Base-by-base conservation (phyloP, 2,329 filamentous ascomycete genomes). In the Lecanicillium sp. region DNA sequence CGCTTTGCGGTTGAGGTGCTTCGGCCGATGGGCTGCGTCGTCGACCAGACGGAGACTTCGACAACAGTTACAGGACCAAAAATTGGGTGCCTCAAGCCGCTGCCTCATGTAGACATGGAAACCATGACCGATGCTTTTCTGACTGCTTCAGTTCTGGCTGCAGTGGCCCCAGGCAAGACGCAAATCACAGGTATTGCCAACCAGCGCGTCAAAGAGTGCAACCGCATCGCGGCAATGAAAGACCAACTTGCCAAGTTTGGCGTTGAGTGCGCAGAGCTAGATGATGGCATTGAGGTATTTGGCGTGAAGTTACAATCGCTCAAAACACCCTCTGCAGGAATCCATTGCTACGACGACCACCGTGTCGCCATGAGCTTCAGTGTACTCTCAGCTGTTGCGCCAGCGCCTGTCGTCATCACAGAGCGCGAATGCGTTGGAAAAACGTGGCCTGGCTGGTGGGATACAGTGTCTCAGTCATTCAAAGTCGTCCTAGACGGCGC, bases 371-470 rank as follows among this genome's bases (percentile, higher is more conserved):
- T 98, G 88, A 96, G 90, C 62, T 95, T 98, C 63, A 92, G 88
- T 48, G 88, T 98, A 6, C 69, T 98, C 13, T 79, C 87, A 11
- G 66, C 87, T 14, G 76, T 82, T 20, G 74, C 84, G 1, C 81
- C 85, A 2, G 62, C 76, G 7, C 74, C 86, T 1, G 83, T 87
- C 0, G 64, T 94, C 13, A 79, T 98, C 37, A 74, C 86, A 3
- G 92, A 98, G 58, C 84, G 88, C 44, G 88, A 95, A 53, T 98
- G 92, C 57, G 86, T 87, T 3, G 89, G 85, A 29, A 98, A 98
- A 71, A 98, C 92, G 3, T 98, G 92, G 92, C 92, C 92, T 1
- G 92, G 90, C 9, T 98, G 92, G 87, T 98, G 92, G 92, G 92
- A 98, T 60, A 79, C 81, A 14, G 65, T 97, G 40, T 81, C 81